A percentile compares a stretch with the other conserved stretches of the same genome.
phyloP scores from a whole-genome alignment of 2,329 filamentous ascomycete species.

The Aphanocladium album region DNA sequence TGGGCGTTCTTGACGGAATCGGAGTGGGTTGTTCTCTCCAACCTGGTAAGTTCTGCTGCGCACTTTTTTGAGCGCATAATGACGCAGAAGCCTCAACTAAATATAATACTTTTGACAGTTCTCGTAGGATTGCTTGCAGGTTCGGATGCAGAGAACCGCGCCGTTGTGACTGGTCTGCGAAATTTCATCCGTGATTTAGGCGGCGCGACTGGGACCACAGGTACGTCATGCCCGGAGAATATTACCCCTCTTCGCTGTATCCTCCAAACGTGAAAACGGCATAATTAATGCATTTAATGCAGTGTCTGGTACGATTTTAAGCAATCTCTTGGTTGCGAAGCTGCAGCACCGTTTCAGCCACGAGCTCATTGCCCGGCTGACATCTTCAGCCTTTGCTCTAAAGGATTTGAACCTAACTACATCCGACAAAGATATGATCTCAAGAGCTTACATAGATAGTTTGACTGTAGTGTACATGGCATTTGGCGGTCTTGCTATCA shows the following conservation, averaged over 20 bases:
- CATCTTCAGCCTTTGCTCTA: slow-evolving; percentile 3
- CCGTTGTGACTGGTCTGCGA: not conserved
- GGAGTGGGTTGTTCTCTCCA: slow-evolving; percentile 5
- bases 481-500: not conserved
- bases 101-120: not conserved
- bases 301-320: not conserved
- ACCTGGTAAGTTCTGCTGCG: not conserved
- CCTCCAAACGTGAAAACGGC: too few species aligned
- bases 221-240: too few species aligned
- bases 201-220: slow-evolving; percentile 3
- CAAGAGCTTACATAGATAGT: not conserved
- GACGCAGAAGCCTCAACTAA: not conserved
- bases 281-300: not conserved
- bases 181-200: slow-evolving; percentile 6
- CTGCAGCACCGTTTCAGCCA: not conserved
- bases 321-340: not conserved
- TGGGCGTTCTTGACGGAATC: not conserved
- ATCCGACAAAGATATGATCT: not conserved
- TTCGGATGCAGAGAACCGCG: not conserved
- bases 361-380: not conserved
- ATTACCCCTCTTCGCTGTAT: too few species aligned
- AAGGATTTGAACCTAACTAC: not conserved
- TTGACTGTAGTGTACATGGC: not conserved
- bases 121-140: slow-evolving; percentile 1
- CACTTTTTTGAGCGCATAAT: not conserved